Base-by-base conservation (phyloP, 768 basidiomycete genomes). In the Serendipita indica region DNA sequence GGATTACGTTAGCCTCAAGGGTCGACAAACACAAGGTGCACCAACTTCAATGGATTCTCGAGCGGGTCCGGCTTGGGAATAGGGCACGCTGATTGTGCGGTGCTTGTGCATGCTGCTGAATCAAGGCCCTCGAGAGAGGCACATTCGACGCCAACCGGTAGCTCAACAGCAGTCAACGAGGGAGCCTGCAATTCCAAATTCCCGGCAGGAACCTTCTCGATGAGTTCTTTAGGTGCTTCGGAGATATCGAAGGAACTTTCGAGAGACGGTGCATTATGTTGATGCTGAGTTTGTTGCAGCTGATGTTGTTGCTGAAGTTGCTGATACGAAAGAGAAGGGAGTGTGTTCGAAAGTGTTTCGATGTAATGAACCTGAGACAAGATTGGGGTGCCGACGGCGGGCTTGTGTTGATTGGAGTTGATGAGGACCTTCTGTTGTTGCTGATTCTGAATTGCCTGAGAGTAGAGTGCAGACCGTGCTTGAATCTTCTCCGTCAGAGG, bases 401-500 rank as follows among this genome's bases (percentile, higher is more conserved):
- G 41, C 41, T n/a, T 43, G 41, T 6, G 7, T 43, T 43, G 41
- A n/a, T 6, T n/a, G 5, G 27, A 18, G 41, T 43, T n/a, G 0
- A 25, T 18, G 25, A 12, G 49, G 7, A 54, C 22, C 49, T 27
- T 27, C 32, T 54, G 49, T n/a, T 37, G 10, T 33, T 54, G 49
- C 32, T 54, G 49, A 18, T 54, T 54, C 49, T 54, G 49, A 54
- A 54, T 54, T 7, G 49, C 49, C 25, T 33, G 49, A 54, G 32
- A 54, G 32, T 54, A 54, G 30, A 54, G 49, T 16, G 49, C 49
- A 16, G 49, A 54, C 30, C 16, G 20, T 7, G 49, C 49, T 16
- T 25, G 32, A 18, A 54, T 54, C 49, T 30, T 54, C 25, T 54
- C 49, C 30, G 49, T 54, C 30, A 54, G 25, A 7, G 49, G 49